A percentile compares a stretch with the other conserved stretches of the same genome.
Evolutionary conservation across 495 filamentous ascomycete species (phyloP).

Genomic region (Jackrogersella multiformis): DNA sequence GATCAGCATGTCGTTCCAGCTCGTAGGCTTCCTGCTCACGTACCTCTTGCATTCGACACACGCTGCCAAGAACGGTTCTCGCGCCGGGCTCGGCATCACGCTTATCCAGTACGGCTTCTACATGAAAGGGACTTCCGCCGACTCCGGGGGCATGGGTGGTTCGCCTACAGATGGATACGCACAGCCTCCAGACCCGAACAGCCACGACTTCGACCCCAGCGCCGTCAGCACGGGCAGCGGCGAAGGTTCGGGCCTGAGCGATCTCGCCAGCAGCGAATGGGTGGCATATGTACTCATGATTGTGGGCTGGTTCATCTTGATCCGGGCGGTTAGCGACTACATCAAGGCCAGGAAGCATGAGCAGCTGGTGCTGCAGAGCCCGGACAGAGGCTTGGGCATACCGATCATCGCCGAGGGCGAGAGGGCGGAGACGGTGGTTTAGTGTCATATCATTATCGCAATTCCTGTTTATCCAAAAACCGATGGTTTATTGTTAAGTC

Average conservation of each 20-base stretch:
- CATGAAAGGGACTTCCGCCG: constrained; percentile 69
- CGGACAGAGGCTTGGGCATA: constrained; percentile 85
- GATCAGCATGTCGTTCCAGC: constrained; percentile 98
- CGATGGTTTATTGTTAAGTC: constrained; percentile 15
- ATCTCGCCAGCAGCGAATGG: constrained; percentile 80
- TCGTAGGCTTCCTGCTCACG: constrained; percentile 96
- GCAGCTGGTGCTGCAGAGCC: constrained; percentile 91
- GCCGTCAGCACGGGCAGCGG: constrained; percentile 57
- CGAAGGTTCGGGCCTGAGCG: constrained; percentile 50
- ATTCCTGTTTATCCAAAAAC: constrained; percentile 1
- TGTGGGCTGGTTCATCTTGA: constrained; percentile 97
- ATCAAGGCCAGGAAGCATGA: constrained; percentile 87
- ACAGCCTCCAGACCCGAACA: constrained; percentile 84
- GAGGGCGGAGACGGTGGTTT: constrained; percentile 83
- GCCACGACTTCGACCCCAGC: constrained; percentile 85
- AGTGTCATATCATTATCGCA: constrained; percentile 15
- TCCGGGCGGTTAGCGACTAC: constrained; percentile 88
- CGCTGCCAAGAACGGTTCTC: constrained; percentile 95
- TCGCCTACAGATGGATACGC: constrained; percentile 63
- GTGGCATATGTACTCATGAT: constrained; percentile 96
- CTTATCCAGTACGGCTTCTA: constrained; percentile 97
- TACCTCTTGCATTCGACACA: constrained; percentile 98
- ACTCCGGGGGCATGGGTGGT: constrained; percentile 59
- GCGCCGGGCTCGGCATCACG: constrained; percentile 92
- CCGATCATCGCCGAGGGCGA: constrained; percentile 92